Evolutionary conservation across 495 filamentous ascomycete species (phyloP).

Genomic region (Chlorociboria aeruginascens): DNA sequence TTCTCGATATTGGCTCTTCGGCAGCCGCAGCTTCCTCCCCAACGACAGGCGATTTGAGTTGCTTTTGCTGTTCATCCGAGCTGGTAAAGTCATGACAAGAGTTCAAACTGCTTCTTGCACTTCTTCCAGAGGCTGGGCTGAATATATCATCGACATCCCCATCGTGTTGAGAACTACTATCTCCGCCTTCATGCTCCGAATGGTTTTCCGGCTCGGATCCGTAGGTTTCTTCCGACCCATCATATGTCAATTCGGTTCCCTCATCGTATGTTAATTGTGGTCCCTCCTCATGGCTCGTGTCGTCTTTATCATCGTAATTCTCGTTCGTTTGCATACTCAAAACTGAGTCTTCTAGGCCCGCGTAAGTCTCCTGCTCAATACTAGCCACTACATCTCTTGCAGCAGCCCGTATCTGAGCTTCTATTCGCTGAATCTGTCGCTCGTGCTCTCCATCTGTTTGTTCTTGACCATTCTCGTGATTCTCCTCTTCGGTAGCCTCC

Average conservation of each 20-base stretch:
- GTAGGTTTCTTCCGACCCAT: slow-evolving; percentile 13
- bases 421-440: slow-evolving; percentile 13
- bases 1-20: slow-evolving; percentile 13
- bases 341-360: slow-evolving; percentile 21
- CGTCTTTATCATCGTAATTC: slow-evolving; percentile 2
- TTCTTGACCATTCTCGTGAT: slow-evolving; percentile 1
- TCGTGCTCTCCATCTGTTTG: slow-evolving; percentile 10
- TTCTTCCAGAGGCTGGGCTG: slow-evolving; percentile 33
- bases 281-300: too few relatives aligned
- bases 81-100: slow-evolving; percentile 6
- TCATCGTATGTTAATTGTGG: background rate
- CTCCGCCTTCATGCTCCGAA: slow-evolving; percentile 1
- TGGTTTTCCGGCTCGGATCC: slow-evolving; percentile 8
- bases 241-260: slow-evolving; percentile 16
- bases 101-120: slow-evolving; percentile 27
- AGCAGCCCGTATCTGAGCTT: slow-evolving; percentile 33
- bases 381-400: slow-evolving; percentile 28
- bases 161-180: slow-evolving; percentile 29
- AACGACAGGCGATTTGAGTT: slow-evolving; percentile 14
- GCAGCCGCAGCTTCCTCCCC: slow-evolving; percentile 1
- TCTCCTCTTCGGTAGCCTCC: slow-evolving; percentile 2
- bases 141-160: slow-evolving; percentile 38
- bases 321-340: slow-evolving; percentile 24
- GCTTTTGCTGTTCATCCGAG: slow-evolving; percentile 9
- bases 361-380: slow-evolving; percentile 22